Evolutionary conservation across 2,329 filamentous ascomycete genomes (phyloP).

Genomic region (Fusarium abutilonis): DNA sequence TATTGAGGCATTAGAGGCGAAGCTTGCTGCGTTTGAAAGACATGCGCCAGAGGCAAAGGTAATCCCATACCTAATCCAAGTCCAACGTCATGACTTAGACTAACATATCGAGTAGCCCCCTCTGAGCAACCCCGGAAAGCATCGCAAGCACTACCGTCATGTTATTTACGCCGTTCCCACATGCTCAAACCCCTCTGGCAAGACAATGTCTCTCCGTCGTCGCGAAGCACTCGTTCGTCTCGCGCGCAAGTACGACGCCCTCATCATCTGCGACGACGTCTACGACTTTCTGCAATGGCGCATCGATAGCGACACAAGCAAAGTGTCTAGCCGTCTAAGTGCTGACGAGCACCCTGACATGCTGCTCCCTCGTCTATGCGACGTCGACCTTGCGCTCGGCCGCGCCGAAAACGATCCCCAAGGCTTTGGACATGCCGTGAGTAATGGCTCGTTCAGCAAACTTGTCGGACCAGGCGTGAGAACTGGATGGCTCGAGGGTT

Average conservation of each 20-base stretch:
- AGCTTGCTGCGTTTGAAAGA: constrained; percentile 46
- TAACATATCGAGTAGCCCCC: constrained; percentile 47
- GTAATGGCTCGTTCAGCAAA: constrained; percentile 92
- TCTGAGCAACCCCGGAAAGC: constrained; percentile 65
- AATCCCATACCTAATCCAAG: not conserved
- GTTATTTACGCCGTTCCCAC: constrained; percentile 90
- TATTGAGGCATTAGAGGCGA: constrained; percentile 59
- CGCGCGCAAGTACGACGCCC: constrained; percentile 80
- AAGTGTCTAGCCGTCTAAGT: constrained; percentile 33
- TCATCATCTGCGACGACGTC: constrained; percentile 90
- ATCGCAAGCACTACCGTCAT: constrained; percentile 84
- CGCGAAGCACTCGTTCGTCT: constrained; percentile 77
- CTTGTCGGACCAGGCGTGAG: constrained; percentile 82
- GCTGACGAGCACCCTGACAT: constrained; percentile 53
- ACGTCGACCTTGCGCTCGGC: constrained; percentile 77
- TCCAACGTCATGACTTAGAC: not conserved
- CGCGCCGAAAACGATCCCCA: constrained; percentile 56
- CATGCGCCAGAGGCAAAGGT: constrained; percentile 32
- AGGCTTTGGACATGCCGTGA: constrained; percentile 79
- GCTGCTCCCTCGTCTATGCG: constrained; percentile 78
- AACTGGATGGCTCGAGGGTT: constrained; percentile 88
- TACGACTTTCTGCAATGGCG: constrained; percentile 93
- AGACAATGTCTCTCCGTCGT: constrained; percentile 77
- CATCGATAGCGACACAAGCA: constrained; percentile 23
- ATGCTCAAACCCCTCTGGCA: constrained; percentile 87